A percentile compares a stretch with the other conserved stretches of the same genome.
These are phyloP conservation scores for Teunomyces gatunensis DNA, from an alignment of 805 yeast species.

Conservation along the genomic window DNA sequence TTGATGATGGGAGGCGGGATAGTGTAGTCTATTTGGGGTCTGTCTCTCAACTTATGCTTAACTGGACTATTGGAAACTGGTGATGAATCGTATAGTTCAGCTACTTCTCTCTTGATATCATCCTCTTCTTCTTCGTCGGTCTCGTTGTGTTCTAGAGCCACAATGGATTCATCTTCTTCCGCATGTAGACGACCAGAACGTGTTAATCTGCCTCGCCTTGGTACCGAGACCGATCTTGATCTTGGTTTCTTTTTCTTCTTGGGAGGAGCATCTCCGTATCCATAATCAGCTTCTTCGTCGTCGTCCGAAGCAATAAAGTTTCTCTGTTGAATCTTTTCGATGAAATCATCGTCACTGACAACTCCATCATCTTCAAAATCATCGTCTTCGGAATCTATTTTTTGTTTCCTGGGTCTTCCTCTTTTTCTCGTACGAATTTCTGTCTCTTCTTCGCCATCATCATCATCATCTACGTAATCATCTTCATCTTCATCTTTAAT, in stretches of 20 bases:
- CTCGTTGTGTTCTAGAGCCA: conserved; percentile 8
- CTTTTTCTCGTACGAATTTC: conserved; percentile 10
- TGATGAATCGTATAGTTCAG: conserved; percentile 60
- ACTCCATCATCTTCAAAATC: conserved; percentile 16
- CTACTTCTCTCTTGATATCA: conserved; percentile 60
- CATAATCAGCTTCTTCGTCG: conserved; percentile 25
- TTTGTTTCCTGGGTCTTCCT: conserved; percentile 3
- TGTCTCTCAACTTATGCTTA: conserved; percentile 44
- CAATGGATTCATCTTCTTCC: conserved; percentile 5
- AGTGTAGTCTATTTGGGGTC: conserved; percentile 65
- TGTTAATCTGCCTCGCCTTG: conserved; percentile 17
- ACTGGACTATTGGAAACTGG: conserved; percentile 48
- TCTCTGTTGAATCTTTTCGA: conserved; percentile 30
- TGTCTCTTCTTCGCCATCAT: conserved; percentile 16
- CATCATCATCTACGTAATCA: conserved; percentile 8
- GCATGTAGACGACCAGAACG: conserved; percentile 13
- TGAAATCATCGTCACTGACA: conserved; percentile 20
- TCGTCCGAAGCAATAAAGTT: conserved; percentile 39
- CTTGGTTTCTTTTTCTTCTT: conserved; percentile 13
- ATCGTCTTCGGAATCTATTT: conserved; percentile 18
- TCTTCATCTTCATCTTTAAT: conserved; percentile 1
- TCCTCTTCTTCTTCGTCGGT: conserved; percentile 28
- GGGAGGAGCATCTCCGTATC: conserved; percentile 13
- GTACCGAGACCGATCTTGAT: conserved; percentile 26
- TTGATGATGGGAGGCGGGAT: conserved; percentile 75